Base-by-base conservation (phyloP, 345 rosid species). In the Sonneratia caseolaris region DNA sequence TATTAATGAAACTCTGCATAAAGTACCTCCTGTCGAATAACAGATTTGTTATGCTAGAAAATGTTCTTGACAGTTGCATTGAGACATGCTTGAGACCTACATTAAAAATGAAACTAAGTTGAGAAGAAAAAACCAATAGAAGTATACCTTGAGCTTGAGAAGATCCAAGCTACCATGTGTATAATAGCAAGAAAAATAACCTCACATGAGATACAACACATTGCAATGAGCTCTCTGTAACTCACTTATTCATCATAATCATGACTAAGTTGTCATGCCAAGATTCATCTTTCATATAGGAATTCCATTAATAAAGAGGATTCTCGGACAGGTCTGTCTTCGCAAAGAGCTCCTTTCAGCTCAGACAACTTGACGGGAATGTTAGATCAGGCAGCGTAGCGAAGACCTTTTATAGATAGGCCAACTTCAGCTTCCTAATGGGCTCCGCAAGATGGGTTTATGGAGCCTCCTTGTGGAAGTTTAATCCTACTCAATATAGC, bases 1-100 rank as follows among this genome's bases (percentile, higher is more conserved):
- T 55, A 49, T 22, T 13, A 69, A 49, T 47, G 10, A 45, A 11
- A 49, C 38, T 35, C 38, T 15, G 51, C 15, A 27, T 35, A 64
- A 47, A 76, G 59, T 84, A 89, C 98, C 96, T 87, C 88, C 81
- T 85, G 78, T 84, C 91, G 74, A 87, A 94, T 13, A 94, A 72
- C 70, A 94, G 76, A 78, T 83, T 76, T 66, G 97, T 80, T 76
- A 91, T 71, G 76, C 89, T 85, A 38, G 91, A 86, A 70, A 94
- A 71, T 16, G 81, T 78, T 79, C 88, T 85, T 16, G 89, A 82
- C 27, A 83, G 78, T 72, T 85, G 89, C 94, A 93, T 81, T 0
- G 97, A 86, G 16, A 83, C 86, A 74, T 78, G 88, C 49, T 73
- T 81, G 38, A 73, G 82, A 70, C 96, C 97, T 89, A 85, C 71